These are phyloP conservation scores for Aspergillus viridinutans DNA, from an alignment of 2,329 filamentous ascomycete species.

Conservation along the genomic window DNA sequence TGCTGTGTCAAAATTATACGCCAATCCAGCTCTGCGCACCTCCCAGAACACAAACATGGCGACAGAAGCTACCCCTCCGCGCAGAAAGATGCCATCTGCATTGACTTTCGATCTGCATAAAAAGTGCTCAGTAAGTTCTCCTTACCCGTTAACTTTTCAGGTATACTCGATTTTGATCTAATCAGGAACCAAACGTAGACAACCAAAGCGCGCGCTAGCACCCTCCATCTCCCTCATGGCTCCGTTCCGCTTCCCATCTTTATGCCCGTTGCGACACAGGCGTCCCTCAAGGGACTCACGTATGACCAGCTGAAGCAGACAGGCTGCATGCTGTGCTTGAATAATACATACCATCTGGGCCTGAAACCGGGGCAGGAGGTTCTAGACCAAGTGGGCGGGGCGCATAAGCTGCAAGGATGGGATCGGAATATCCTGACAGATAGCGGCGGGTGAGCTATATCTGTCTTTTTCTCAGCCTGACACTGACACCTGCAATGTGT, in stretches of 20 bases:
- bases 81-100: constrained; percentile 51
- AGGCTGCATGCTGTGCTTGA: constrained; percentile 83
- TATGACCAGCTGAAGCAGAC: constrained; percentile 88
- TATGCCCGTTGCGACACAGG: constrained; percentile 98
- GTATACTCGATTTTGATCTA: constrained; percentile 4
- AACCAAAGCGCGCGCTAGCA: constrained; percentile 87
- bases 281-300: constrained; percentile 89
- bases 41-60: constrained; percentile 26
- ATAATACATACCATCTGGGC: constrained; percentile 97
- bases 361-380: constrained; percentile 91
- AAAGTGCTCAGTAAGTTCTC: constrained; percentile 65
- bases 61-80: constrained; percentile 14
- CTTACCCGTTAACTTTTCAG: not conserved
- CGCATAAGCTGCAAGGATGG: constrained; percentile 94
- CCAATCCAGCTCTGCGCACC: constrained; percentile 5
- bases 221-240: constrained; percentile 84
- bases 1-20: not conserved
- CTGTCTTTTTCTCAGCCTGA: not conserved
- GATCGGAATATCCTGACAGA: constrained; percentile 87
- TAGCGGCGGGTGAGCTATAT: constrained; percentile 45
- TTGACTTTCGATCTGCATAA: constrained; percentile 74
- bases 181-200: constrained; percentile 54
- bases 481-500: not conserved
- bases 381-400: constrained; percentile 81
- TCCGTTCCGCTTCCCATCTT: constrained; percentile 87